These are phyloP conservation scores for Taphrina confusa DNA, from an alignment of 1,139 yeast species.

Conservation along the genomic window DNA sequence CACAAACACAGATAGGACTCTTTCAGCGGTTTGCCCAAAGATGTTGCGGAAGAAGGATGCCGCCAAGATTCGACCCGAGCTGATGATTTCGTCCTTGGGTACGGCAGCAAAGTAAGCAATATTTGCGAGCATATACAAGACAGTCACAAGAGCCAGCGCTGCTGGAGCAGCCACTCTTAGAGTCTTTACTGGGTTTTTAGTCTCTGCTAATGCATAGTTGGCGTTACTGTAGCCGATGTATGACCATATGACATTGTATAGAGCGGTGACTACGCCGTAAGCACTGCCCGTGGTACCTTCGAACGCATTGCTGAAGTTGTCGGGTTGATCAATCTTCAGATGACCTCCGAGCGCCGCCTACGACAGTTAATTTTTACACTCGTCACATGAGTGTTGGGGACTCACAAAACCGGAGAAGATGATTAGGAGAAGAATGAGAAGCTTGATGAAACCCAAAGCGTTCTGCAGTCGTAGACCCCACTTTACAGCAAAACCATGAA, in stretches of 20 bases:
- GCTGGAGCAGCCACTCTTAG: conserved; percentile 71
- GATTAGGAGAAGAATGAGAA: conserved; percentile 66
- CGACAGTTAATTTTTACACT: too few relatives aligned
- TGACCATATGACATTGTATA: conserved; percentile 54
- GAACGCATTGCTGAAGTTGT: conserved; percentile 43
- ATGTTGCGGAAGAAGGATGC: conserved; percentile 71
- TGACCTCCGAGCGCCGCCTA: conserved; percentile 66
- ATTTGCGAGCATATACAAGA: conserved; percentile 67
- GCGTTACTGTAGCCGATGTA: conserved; percentile 68
- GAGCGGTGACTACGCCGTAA: conserved; percentile 64
- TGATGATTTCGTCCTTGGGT: conserved; percentile 60
- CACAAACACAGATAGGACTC: conserved; percentile 68
- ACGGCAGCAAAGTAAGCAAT: conserved; percentile 75
- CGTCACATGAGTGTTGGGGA: too few relatives aligned
- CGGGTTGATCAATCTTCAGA: conserved; percentile 5
- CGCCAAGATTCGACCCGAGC: conserved; percentile 70
- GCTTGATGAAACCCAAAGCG: conserved; percentile 68
- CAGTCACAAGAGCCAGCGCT: conserved; percentile 61
- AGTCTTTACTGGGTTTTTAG: conserved; percentile 67
- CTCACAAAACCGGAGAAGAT: conserved; percentile 67
- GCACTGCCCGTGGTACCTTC: conserved; percentile 63
- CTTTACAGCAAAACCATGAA: conserved; percentile 64
- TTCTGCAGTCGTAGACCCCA: conserved; percentile 70
- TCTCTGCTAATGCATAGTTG: conserved; percentile 79
- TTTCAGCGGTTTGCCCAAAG: conserved; percentile 62